Evolutionary conservation across 1,284 basidiomycete species (phyloP), one percentile per base, ranked within the genome.

Genomic region (Sporisorium reilianum): DNA sequence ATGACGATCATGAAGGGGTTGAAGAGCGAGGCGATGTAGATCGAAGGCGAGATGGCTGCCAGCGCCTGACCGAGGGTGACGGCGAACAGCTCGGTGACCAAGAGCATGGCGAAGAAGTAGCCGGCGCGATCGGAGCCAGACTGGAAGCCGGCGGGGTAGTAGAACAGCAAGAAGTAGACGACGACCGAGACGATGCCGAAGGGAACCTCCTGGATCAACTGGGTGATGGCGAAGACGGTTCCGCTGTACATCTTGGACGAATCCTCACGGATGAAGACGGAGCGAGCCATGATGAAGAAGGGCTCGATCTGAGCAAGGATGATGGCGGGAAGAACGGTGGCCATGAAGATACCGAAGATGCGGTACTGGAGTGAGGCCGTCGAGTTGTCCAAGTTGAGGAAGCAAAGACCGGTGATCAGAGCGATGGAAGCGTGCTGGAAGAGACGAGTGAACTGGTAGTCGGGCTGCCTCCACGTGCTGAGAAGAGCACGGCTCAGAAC

Each of bases 11-110:
- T 50, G 62, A 80, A 64, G 85, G 91, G 91, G 59, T 94, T 65
- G 55, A 62, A 66, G 46, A 93, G 87, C 9, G 92, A 90, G 9
- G 92, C 92, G 34, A 93, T 57, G 46, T 69, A 65, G 49, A 78
- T 85, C 87, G 38, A 88, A 0, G 92, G 91, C 2, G 91, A 91
- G 42, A 95, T 85, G 0, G 93, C 90, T 20, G 91, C 92, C 50
- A 95, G 80, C 26, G 86, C 86, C 79, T 89, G 88, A 55, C 93
- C 93, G 11, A 94, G 86, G 16, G 91, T 89, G 26, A 94, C 92
- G 69, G 91, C 89, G 83, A 92, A 94, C 38, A 89, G 85, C 55
- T 90, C 53, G 11, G 49, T 57, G 48, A 51, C 50, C 36, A 59
- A 46, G 32, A 54, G 40, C 54, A 74, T 68, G 30, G 70, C 66